Evolutionary conservation across 1,284 basidiomycete species (phyloP), one percentile per base, ranked within the genome.

Genomic region (Papiliotrema terrestris): DNA sequence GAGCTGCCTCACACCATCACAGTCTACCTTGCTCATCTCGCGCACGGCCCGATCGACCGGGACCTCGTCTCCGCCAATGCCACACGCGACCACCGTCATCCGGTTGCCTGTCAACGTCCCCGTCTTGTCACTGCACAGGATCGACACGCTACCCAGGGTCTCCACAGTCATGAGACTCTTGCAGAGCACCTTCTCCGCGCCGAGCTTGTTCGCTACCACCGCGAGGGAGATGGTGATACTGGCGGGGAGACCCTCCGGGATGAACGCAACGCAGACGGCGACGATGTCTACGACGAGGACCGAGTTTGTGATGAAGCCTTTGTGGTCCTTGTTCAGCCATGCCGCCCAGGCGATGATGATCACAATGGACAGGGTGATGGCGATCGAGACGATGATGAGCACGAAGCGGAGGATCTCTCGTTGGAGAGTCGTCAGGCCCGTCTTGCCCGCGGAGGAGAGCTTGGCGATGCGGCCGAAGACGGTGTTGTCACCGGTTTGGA

Each of bases 131-230:
- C 29, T 32, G 66, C 81, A 83, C 45, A 84, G 62, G 37, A 85
- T 81, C 36, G 80, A 80, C 52, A 84, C 79, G 1, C 79, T 75
- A 0, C 84, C 84, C 8, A 86, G 79, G 0, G 84, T 84, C 67
- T 81, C 84, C 59, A 84, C 82, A 0, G 83, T 84, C 46, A 83
- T 80, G 51, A 86, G 76, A 56, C 80, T 80, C 63, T 85, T 85
- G 62, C 82, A 82, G 2, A 86, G 74, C 14, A 86, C 81, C 65
- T 83, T 83, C 62, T 82, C 79, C 55, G 81, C 80, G 56, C 79
- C 77, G 49, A 84, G 77, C 6, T 79, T 80, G 49, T 80, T 74
- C 9, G 84, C 84, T 17, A 84, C 78, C 35, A 74, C 69, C 2
- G 67, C 58, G 19, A 74, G 61, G 3, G 69, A 79, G 25, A 79